These are phyloP conservation scores for Chrysoporthe austroafricana DNA, from an alignment of 2,329 filamentous ascomycete species.

Conservation along the genomic window DNA sequence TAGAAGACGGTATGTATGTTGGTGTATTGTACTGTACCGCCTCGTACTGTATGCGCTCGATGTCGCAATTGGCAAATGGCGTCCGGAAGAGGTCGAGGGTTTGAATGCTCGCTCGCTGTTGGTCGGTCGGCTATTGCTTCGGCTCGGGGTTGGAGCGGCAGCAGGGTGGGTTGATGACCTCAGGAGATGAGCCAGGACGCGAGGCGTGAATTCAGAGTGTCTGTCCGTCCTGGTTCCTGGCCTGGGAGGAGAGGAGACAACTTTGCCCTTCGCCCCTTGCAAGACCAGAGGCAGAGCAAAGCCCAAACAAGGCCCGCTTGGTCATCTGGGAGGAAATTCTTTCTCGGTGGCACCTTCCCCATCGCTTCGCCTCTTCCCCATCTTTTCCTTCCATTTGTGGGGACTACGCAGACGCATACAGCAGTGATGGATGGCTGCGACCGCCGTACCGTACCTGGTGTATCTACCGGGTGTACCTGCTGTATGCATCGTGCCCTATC, in stretches of 20 bases:
- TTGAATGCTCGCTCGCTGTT: neutral
- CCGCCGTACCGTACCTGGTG: neutral
- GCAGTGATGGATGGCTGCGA: neutral
- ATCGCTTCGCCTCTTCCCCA: constrained; percentile 10
- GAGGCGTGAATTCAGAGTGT: neutral
- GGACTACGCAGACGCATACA: neutral
- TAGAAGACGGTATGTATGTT: neutral
- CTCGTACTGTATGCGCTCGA: neutral
- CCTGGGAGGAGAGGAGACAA: no score
- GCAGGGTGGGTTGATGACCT: constrained; percentile 5
- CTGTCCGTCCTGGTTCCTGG: no score
- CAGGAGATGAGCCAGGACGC: neutral
- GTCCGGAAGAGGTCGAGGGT: neutral
- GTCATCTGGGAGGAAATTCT: neutral
- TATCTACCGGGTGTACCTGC: neutral
- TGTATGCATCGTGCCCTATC: neutral
- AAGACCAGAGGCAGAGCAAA: neutral
- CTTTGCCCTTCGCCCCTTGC: no score
- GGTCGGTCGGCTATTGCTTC: neutral
- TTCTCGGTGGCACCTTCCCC: constrained; percentile 16
- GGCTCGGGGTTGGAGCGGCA: neutral
- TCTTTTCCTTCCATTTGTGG: constrained; percentile 19
- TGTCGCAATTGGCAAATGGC: neutral
- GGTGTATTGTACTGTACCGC: neutral
- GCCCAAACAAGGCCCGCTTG: neutral